Evolutionary conservation across 257 asterid genomes (phyloP), one percentile per base, ranked within the genome.

Genomic region (Petunia secreta): DNA sequence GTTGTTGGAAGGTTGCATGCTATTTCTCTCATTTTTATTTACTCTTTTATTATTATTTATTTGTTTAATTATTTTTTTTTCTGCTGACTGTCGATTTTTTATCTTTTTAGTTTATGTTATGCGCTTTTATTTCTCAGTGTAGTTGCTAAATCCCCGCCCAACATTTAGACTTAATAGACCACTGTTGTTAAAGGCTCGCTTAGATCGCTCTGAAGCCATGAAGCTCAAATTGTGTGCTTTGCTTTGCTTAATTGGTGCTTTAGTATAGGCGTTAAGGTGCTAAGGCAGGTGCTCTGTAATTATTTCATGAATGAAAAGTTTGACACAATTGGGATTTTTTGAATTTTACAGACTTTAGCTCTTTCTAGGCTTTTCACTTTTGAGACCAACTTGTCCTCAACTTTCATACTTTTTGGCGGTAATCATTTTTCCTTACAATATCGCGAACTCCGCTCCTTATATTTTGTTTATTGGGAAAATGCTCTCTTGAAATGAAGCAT

Each of bases 1-100:
- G 8, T 66, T 13, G 62, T 78, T 8, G 81, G 81, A 1, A 78
- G 81, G 81, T 78, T 44, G 64, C 86, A 1, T 44, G 15, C 6
- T 2, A 5, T 64, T 15, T 40, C 14, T 54, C 50, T 63, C 58
- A n/a, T 60, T 64, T 44, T 63, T 48, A 10, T 41, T 53, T 48
- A 10, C 41, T 71, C 48, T 5, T 48, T 11, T 38, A 54, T 43
- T 7, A 15, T 6, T 58, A 59, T 25, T 25, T 16, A 59, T 5
- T 16, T 59, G 4, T n/a, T 59, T 2, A 5, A 2, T 0, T 5
- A 15, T 1, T n/a, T 6, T 59, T 59, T 6, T 2, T 16, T 59
- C 25, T 6, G 11, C 13, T 5, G 25, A 6, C 38, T 7, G 34
- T n/a, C 63, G 16, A 2, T 4, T n/a, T 58, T 6, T 6, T 58